A percentile compares a stretch with the other conserved stretches of the same genome.
Evolutionary conservation across 2,329 filamentous ascomycete species (phyloP).

Genomic region (Penicillium sp.): DNA sequence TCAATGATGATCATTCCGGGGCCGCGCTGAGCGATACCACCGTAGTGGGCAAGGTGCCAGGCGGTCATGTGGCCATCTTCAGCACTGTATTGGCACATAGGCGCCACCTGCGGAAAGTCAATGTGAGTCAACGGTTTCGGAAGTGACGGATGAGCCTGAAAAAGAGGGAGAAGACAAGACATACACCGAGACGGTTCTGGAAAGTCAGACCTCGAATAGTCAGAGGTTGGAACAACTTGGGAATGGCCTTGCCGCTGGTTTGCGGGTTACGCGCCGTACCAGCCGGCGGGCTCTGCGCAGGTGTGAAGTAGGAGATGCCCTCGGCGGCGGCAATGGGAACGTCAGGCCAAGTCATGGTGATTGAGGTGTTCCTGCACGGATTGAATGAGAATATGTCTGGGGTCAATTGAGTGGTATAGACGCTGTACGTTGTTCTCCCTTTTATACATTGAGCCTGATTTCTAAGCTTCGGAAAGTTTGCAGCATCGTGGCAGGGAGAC

Average conservation of each 20-base stretch:
- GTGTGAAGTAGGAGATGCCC: conserved; percentile 49
- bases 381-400: too few relatives aligned
- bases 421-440: background rate
- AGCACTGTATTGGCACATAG: conserved; percentile 68
- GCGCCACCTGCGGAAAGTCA: conserved; percentile 39
- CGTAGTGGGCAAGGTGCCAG: conserved; percentile 82
- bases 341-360: conserved; percentile 36
- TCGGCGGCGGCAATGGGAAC: conserved; percentile 41
- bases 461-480: conserved; percentile 17
- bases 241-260: conserved; percentile 45
- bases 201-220: conserved; percentile 62
- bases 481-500: background rate
- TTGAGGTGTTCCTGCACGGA: background rate
- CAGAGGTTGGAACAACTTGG: conserved; percentile 63
- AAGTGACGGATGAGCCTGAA: background rate
- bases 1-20: conserved; percentile 76
- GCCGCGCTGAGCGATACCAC: conserved; percentile 77
- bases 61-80: conserved; percentile 73
- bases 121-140: conserved; percentile 16
- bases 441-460: conserved; percentile 14
- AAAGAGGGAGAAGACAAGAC: conserved; percentile 17
- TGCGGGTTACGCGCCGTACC: conserved; percentile 48
- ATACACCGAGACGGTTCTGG: conserved; percentile 66
- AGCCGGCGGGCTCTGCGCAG: conserved; percentile 42
- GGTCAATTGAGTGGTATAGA: background rate